Percentiles rank a stretch among this genome's conserved stretches.
phyloP scores from a whole-genome alignment of 1,284 basidiomycete species.

The Cystobasidium pallidum region DNA sequence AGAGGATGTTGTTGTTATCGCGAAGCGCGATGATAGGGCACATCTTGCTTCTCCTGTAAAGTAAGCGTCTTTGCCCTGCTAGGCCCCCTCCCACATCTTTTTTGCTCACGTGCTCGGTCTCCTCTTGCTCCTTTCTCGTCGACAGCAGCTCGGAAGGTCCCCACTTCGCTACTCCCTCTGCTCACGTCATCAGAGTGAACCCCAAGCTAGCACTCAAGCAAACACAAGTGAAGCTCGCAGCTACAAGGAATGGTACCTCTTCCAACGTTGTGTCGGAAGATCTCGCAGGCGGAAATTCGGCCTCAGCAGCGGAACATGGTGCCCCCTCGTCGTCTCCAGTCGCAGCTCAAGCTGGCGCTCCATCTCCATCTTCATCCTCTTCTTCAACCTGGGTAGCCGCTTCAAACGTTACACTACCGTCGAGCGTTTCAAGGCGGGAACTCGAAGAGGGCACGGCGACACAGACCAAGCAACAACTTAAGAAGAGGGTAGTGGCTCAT shows the following conservation, averaged over 20 bases:
- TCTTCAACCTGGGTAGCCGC: constrained; percentile 31
- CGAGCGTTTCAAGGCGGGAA: constrained; percentile 10
- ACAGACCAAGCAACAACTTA: background rate
- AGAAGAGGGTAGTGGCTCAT: constrained; percentile 27
- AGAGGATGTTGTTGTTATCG: background rate
- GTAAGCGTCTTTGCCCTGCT: background rate
- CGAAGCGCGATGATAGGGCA: background rate
- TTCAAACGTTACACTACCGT: constrained; percentile 30
- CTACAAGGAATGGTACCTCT: background rate
- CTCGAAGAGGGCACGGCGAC: background rate
- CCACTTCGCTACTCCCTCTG: constrained; percentile 19
- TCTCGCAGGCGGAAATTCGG: constrained; percentile 20
- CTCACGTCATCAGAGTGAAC: constrained; percentile 4
- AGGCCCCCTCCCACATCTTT: background rate
- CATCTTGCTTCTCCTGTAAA: constrained; percentile 18
- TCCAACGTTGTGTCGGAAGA: background rate
- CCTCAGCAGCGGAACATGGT: constrained; percentile 24
- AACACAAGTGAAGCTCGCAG: constrained; percentile 5
- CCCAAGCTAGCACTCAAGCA: constrained; percentile 14
- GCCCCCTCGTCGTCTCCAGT: constrained; percentile 17
- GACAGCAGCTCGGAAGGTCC: background rate
- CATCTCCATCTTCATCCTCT: constrained; percentile 2
- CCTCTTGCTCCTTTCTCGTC: background rate
- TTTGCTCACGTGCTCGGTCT: background rate
- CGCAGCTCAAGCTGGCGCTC: background rate